Conservation (phyloP, 2,329 filamentous ascomycete genomes). For the Akanthomyces lecanii region DNA sequence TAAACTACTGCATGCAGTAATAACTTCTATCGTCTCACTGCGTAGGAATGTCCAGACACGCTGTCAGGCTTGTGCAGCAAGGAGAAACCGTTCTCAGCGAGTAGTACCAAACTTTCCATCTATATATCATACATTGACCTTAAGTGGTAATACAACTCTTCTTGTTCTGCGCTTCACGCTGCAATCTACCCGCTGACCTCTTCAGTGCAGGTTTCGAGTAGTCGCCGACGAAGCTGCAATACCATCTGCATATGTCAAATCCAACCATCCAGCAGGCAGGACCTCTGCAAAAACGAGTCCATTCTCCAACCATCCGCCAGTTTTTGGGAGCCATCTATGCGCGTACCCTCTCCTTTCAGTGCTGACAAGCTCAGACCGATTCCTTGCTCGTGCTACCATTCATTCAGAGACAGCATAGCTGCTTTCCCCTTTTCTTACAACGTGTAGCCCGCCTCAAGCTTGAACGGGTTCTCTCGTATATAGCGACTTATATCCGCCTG, state of each 20-base stretch:
- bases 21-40: background rate
- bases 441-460: conserved; percentile 29
- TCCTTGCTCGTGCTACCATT: background rate
- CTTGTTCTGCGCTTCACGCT: too few species aligned
- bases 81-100: background rate
- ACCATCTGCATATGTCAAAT: background rate
- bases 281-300: background rate
- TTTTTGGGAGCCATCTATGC: background rate
- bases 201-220: background rate
- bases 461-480: conserved; percentile 50
- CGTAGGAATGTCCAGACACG: background rate
- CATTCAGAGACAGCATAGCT: background rate
- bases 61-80: background rate
- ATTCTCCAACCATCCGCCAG: too few species aligned
- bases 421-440: background rate
- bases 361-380: background rate
- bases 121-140: background rate
- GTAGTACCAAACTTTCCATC: background rate
- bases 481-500: conserved; percentile 60
- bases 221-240: background rate
- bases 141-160: background rate
- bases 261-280: background rate
- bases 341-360: background rate
- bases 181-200: too few species aligned
- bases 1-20: background rate